Conservation (phyloP, 2,329 filamentous ascomycete species). For the Fusarium xylarioides region DNA sequence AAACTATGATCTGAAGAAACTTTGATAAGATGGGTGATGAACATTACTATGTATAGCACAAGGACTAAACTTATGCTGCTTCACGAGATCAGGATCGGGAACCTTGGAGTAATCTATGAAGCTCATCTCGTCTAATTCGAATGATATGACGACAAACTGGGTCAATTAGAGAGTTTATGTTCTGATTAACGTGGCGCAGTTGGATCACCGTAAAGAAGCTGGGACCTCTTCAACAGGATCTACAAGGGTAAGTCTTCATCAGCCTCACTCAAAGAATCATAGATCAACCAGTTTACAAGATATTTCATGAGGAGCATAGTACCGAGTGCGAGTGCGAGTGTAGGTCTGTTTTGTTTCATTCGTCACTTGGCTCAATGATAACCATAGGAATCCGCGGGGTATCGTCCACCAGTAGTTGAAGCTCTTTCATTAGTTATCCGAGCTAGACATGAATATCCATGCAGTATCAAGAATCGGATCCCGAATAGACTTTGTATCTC, state of each 20-base stretch:
- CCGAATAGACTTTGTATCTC: neutral
- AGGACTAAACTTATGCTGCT: neutral
- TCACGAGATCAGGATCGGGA: neutral
- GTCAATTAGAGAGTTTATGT: neutral
- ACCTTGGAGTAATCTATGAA: neutral
- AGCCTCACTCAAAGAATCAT: neutral
- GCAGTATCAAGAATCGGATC: neutral
- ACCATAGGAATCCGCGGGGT: neutral
- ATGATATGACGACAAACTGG: neutral
- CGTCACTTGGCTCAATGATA: neutral
- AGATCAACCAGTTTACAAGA: neutral
- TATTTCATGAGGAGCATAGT: neutral
- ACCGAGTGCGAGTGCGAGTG: slow-evolving; percentile 1
- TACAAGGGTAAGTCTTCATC: neutral
- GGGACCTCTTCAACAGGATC: neutral
- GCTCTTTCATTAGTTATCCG: neutral
- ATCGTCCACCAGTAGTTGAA: neutral
- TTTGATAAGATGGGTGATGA: neutral
- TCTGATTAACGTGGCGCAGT: slow-evolving; percentile 14
- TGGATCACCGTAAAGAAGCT: slow-evolving; percentile 10
- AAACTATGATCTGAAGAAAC: neutral
- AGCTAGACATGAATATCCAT: neutral
- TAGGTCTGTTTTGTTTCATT: neutral
- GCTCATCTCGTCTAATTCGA: slow-evolving; percentile 1
- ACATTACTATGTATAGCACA: neutral